Percentiles rank a stretch among this genome's conserved stretches.
Evolutionary conservation across 768 basidiomycete species (phyloP).

Genomic region (Amanita rubescens): DNA sequence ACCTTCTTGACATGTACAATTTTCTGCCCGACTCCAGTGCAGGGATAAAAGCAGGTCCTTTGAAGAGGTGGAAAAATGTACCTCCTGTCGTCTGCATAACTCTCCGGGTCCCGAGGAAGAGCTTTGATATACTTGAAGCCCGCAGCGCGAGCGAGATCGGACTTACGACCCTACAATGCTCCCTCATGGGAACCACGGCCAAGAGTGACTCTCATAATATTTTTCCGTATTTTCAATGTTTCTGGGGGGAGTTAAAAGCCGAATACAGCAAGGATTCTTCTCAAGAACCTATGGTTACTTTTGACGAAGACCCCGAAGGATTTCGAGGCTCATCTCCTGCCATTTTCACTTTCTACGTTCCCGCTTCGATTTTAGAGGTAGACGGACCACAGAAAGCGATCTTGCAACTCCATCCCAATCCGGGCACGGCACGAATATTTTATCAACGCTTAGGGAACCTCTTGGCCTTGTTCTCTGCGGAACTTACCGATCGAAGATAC

Average conservation of each 20-base stretch:
- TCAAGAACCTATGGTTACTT: constrained; percentile 4
- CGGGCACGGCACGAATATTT: constrained; percentile 1
- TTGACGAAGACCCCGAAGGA: constrained; percentile 16
- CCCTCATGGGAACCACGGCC: not conserved
- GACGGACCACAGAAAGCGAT: constrained; percentile 9
- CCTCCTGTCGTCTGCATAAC: constrained; percentile 32
- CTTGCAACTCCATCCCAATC: constrained; percentile 10
- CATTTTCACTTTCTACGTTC: constrained; percentile 18
- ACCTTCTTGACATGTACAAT: constrained; percentile 22
- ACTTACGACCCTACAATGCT: constrained; percentile 11
- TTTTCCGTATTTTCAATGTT: constrained; percentile 10
- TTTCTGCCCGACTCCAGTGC: constrained; percentile 8
- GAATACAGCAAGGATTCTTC: constrained; percentile 8
- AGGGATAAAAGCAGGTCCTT: constrained; percentile 13
- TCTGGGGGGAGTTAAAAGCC: not conserved
- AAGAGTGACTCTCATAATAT: constrained; percentile 11
- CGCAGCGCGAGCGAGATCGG: not conserved
- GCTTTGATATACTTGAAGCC: constrained; percentile 20
- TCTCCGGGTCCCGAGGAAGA: constrained; percentile 27
- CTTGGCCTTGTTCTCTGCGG: constrained; percentile 18
- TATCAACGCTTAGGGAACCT: constrained; percentile 13
- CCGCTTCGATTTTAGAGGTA: constrained; percentile 15
- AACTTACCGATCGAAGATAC: constrained; percentile 16
- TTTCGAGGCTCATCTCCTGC: constrained; percentile 16
- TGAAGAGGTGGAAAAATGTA: constrained; percentile 25